phyloP scores from a whole-genome alignment of 2,329 filamentous ascomycete species.

The Pseudogymnoascus sp. region DNA sequence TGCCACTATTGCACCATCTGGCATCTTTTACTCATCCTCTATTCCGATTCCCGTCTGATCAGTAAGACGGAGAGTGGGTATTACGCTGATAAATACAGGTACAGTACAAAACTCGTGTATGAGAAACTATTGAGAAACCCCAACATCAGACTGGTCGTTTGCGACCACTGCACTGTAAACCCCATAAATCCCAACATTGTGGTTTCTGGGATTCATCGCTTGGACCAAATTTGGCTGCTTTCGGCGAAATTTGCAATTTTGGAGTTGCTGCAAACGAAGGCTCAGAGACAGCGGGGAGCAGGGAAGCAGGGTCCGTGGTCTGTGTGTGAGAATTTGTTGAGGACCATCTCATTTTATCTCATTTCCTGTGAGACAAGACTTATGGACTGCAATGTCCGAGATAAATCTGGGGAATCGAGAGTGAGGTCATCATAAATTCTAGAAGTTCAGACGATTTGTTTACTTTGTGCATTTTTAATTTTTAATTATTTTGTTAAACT shows the following conservation, averaged over 20 bases:
- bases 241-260: conserved; percentile 2
- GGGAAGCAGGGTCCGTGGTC: neutral
- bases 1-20: neutral
- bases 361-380: neutral
- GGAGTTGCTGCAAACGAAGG: neutral
- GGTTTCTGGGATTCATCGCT: neutral
- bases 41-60: neutral
- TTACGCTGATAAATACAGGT: neutral
- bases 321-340: neutral
- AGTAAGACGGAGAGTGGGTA: neutral
- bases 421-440: neutral
- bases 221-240: neutral
- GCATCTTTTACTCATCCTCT: neutral
- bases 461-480: neutral
- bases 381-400: neutral
- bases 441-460: neutral
- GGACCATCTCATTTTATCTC: neutral
- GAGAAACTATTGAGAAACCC: neutral
- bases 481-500: neutral
- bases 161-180: neutral
- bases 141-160: neutral
- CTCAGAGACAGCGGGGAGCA: neutral
- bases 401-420: neutral
- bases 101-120: neutral
- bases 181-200: neutral